These are phyloP conservation scores for Diaporthe aspalathi DNA, from an alignment of 2,329 filamentous ascomycete genomes.

Conservation along the genomic window DNA sequence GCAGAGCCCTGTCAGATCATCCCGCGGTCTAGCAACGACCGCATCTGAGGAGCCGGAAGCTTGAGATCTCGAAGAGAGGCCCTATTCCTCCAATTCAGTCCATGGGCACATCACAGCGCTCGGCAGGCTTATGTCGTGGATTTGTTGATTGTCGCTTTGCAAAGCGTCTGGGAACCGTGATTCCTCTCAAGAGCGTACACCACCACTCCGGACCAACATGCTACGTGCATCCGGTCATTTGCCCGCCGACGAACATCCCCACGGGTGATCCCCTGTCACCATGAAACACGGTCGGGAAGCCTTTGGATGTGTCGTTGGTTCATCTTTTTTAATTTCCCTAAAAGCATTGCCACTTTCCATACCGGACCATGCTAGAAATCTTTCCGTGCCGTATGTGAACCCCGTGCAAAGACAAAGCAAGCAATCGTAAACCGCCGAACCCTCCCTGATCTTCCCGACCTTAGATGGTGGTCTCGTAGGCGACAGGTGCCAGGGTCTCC, in stretches of 20 bases:
- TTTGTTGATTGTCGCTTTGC: constrained; percentile 37
- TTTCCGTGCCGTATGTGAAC: constrained; percentile 51
- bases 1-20: neutral
- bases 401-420: constrained; percentile 50
- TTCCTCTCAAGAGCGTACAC: constrained; percentile 12
- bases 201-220: constrained; percentile 12
- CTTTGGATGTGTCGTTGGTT: constrained; percentile 44
- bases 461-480: constrained; percentile 99
- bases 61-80: neutral
- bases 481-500: constrained; percentile 89
- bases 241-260: constrained; percentile 33
- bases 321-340: constrained; percentile 47
- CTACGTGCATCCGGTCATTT: constrained; percentile 22
- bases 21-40: neutral
- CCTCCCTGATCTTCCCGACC: constrained; percentile 47
- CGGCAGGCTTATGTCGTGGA: neutral
- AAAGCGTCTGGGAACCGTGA: constrained; percentile 18
- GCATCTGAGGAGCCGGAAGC: neutral
- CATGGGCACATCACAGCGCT: constrained; percentile 18
- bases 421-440: constrained; percentile 43
- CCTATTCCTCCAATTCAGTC: neutral
- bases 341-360: constrained; percentile 49
- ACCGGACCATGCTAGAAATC: constrained; percentile 49
- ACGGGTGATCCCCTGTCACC: constrained; percentile 34
- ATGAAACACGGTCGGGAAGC: constrained; percentile 29